Evolutionary conservation across 148 eudicot species (phyloP).

Genomic region (Persicaria maculosa): DNA sequence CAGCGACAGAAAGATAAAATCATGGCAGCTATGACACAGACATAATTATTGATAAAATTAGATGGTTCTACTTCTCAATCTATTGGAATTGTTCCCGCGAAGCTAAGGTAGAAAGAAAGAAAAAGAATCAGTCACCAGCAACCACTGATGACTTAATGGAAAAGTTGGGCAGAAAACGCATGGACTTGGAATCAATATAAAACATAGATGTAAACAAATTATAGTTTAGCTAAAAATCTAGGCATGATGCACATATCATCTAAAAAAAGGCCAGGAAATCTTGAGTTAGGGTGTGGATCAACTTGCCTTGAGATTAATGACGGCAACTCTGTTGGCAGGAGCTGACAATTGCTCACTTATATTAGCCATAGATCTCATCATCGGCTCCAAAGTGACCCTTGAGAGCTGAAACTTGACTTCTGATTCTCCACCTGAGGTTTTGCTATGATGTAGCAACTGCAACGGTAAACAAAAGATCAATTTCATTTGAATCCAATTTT

Average conservation of each 20-base stretch:
- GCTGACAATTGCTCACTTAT: conserved; percentile 78
- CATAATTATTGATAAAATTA: background rate
- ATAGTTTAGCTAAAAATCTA: background rate
- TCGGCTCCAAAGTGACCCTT: conserved; percentile 51
- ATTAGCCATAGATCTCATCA: conserved; percentile 86
- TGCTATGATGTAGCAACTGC: conserved; percentile 87
- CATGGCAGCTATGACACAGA: background rate
- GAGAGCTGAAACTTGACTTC: conserved; percentile 66
- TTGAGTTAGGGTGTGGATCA: background rate
- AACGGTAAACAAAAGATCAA: conserved; percentile 4
- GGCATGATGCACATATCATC: background rate
- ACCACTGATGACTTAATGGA: background rate
- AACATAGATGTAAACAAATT: background rate
- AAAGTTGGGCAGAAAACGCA: background rate
- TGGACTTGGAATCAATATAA: background rate
- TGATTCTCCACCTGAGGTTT: conserved; percentile 54
- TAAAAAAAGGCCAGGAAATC: background rate
- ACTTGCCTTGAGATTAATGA: conserved; percentile 83
- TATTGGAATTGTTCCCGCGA: background rate
- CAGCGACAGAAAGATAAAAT: background rate
- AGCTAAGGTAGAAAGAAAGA: background rate
- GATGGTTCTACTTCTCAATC: background rate
- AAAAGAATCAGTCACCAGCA: background rate
- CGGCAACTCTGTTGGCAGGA: conserved; percentile 81
- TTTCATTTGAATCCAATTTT: background rate